These are phyloP conservation scores for Neurospora terricola DNA, from an alignment of 495 filamentous ascomycete genomes.

Conservation along the genomic window DNA sequence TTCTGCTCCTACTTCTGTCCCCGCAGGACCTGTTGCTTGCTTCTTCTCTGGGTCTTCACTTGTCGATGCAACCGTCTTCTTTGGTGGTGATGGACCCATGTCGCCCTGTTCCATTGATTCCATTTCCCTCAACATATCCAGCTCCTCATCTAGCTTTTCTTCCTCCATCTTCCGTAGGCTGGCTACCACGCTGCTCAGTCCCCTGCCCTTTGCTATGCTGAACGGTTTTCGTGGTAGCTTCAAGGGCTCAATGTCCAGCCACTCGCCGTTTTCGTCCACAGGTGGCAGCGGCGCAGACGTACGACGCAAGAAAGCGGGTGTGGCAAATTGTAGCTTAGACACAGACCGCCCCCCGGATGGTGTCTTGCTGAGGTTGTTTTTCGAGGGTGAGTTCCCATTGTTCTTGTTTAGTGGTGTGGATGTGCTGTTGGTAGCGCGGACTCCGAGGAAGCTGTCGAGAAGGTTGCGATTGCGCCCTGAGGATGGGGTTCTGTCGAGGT, in stretches of 20 bases:
- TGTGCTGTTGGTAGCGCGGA: background rate
- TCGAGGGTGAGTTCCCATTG: slow-evolving; percentile 19
- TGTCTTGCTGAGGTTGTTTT: slow-evolving; percentile 31
- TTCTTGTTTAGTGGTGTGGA: slow-evolving; percentile 44
- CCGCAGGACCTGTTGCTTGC: slow-evolving; percentile 10
- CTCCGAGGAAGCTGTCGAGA: slow-evolving; percentile 47
- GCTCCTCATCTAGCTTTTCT: slow-evolving; percentile 64
- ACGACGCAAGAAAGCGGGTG: slow-evolving; percentile 69
- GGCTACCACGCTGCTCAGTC: slow-evolving; percentile 70
- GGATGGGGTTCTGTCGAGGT: slow-evolving; percentile 34
- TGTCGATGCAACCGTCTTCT: background rate
- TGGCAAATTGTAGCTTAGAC: slow-evolving; percentile 47
- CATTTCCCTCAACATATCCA: slow-evolving; percentile 73
- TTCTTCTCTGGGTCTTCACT: slow-evolving; percentile 1
- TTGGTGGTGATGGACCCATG: slow-evolving; percentile 1
- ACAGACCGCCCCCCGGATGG: slow-evolving; percentile 16
- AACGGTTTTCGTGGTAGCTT: slow-evolving; percentile 51
- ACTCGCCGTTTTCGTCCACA: slow-evolving; percentile 40
- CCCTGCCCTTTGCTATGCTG: slow-evolving; percentile 39
- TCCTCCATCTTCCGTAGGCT: slow-evolving; percentile 71
- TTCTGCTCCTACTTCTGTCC: background rate
- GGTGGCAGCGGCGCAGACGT: slow-evolving; percentile 27
- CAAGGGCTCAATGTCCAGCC: slow-evolving; percentile 33
- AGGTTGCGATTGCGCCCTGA: slow-evolving; percentile 52
- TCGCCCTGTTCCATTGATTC: slow-evolving; percentile 43